Base-by-base conservation (phyloP, 164 flowering plant genomes). In the Hamamelis virginiana region DNA sequence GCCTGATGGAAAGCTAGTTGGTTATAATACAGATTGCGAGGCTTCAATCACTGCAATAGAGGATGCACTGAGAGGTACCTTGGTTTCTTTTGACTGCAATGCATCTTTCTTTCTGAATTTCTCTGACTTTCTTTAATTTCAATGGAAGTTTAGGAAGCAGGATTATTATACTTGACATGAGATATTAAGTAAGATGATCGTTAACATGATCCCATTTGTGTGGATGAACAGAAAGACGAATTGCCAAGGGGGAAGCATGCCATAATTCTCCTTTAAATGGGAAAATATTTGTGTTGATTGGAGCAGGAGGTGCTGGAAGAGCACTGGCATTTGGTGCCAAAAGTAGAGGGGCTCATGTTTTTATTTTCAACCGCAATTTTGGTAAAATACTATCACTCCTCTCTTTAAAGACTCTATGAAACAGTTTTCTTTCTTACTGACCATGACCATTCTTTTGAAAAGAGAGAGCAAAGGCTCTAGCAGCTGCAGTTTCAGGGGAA, bases 391-490 rank as follows among this genome's bases (percentile, higher is more conserved):
- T 28, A 63, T 25, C 3, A 44, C 11, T 4, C 2, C 15, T 45
- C n/a, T 19, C 18, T 22, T 64, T 27, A 15, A n/a, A 9, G 41
- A 28, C 48, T 56, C 21, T 45, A 43, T 44, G 27, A 25, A 43
- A 27, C 52, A 15, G 16, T 10, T 27, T 68, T 15, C 48, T 68
- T 68, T 52, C 19, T 41, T 46, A 23, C 52, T 62, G 62, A 65
- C 61, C 59, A 4, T 10, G 21, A 3, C 50, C 22, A 66, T 26
- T 64, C 38, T 66, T 13, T 48, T 43, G 53, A 65, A 28, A n/a
- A 86, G 88, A 80, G 64, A 59, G 86, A 74, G 87, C 89, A 21
- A 80, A 73, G 64, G 79, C 73, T 16, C 84, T 88, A 59, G 90
- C 87, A 15, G 46, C 22, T 21, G 70, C 76, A 48, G 89, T 88